These are phyloP conservation scores for Hortaea sp. DNA, from an alignment of 2,329 filamentous ascomycete genomes.

Conservation along the genomic window DNA sequence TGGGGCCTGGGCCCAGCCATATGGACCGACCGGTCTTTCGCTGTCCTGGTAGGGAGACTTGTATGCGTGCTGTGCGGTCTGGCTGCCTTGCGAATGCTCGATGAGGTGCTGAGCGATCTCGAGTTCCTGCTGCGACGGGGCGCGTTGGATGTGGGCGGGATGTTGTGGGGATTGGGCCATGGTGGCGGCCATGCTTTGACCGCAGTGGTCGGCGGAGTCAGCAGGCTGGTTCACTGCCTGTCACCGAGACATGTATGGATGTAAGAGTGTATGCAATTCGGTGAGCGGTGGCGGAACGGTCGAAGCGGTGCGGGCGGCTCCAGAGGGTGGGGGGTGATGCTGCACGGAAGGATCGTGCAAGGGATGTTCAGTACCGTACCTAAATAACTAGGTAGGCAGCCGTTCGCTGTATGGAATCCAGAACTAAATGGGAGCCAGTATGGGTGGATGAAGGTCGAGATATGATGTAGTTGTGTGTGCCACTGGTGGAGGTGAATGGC, in stretches of 20 bases:
- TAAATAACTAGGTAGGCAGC: too few species aligned
- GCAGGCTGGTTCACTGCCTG: not conserved
- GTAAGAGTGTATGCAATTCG: not conserved
- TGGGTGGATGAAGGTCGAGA: too few species aligned
- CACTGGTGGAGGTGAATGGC: too few species aligned
- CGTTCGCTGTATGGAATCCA: too few species aligned
- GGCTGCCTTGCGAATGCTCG: conserved; percentile 32
- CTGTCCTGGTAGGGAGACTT: not conserved
- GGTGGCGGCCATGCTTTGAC: not conserved
- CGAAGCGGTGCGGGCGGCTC: too few species aligned
- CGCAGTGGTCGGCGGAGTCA: not conserved
- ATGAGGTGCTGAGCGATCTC: conserved; percentile 41
- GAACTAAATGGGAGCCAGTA: too few species aligned
- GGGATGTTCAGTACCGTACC: too few species aligned
- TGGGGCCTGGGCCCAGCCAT: not conserved
- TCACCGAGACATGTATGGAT: not conserved
- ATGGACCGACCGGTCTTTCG: conserved; percentile 1
- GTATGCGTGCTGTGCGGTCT: conserved; percentile 2
- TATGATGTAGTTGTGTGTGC: too few species aligned
- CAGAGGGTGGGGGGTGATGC: too few species aligned
- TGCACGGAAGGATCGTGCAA: too few species aligned
- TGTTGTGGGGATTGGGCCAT: not conserved
- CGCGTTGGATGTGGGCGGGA: conserved; percentile 18
- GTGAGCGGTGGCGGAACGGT: too few species aligned
- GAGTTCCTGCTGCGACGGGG: conserved; percentile 40